Evolutionary conservation across 306 rosid species (phyloP), one percentile per base, ranked within the genome.

Genomic region (Astragalus glycyphyllos): DNA sequence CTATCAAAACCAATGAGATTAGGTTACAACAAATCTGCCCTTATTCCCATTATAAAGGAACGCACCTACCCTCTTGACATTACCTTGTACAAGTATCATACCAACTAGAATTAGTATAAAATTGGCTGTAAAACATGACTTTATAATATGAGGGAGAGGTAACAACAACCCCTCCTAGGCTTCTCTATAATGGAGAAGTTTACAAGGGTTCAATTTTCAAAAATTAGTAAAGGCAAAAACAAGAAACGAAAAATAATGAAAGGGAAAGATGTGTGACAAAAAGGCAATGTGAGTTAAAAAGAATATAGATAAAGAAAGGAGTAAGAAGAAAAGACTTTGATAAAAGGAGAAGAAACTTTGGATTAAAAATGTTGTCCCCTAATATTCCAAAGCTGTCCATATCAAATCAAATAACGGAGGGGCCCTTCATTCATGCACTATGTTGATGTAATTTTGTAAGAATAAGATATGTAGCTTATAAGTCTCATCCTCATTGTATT

Each of bases 301-400:
- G 88, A 75, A 71, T 79, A 75, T 75, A 29, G 70, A 63, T 38
- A 65, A 13, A 74, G 76, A 80, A 76, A 76, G 63, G 76, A 71
- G 42, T 13, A 71, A 51, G 57, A 49, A 68, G 69, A 72, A 73
- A 72, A 51, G 68, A 48, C 58, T 57, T 35, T 46, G 56, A 76
- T 64, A 78, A 79, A 86, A 73, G 73, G 80, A 58, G 73, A 67
- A 71, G 84, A 77, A 84, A 83, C 85, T 64, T 85, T 86, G 82
- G 90, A 82, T 73, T 73, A 79, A 81, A 85, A 86, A 77, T 71
- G 65, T 77, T 90, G 98, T 90, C 96, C 48, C 86, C 84, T 76
- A 85, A 88, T 88, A 90, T 92, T 90, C 96, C 86, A 85, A 78
- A 86, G 50, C 82, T 41, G 96, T 88, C 87, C 75, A 78, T 68